phyloP scores from a whole-genome alignment of 1,284 basidiomycete species.

The Puccinia coronata region DNA sequence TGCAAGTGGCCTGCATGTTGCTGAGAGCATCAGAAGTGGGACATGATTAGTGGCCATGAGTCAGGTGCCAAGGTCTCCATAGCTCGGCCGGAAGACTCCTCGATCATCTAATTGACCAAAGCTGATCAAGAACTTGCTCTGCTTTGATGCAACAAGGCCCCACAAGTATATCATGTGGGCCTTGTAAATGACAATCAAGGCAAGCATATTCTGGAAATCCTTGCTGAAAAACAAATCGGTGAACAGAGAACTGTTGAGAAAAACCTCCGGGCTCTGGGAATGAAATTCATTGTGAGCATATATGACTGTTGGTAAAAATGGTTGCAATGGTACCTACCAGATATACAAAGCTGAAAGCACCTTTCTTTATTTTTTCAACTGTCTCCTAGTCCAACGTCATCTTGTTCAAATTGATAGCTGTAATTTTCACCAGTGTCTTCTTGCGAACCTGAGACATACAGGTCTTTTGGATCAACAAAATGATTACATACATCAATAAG shows the following conservation, averaged over 20 bases:
- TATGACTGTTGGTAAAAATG: too few species aligned
- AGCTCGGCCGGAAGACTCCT: background rate
- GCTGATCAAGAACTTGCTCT: background rate
- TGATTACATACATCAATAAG: too few species aligned
- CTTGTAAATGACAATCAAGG: background rate
- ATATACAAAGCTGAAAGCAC: too few species aligned
- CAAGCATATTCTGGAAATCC: background rate
- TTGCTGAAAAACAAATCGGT: background rate
- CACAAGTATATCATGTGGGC: conserved; percentile 12
- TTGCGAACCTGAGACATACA: too few species aligned
- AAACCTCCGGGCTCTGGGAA: conserved; percentile 11
- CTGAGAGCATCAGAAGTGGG: conserved; percentile 4
- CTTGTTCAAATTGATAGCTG: too few species aligned
- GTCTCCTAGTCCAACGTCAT: too few species aligned
- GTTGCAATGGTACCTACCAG: too few species aligned
- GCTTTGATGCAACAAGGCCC: background rate
- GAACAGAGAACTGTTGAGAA: background rate
- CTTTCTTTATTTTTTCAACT: too few species aligned
- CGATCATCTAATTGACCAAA: background rate
- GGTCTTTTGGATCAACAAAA: too few species aligned
- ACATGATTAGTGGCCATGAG: conserved; percentile 2
- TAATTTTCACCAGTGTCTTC: too few species aligned
- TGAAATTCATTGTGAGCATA: too few species aligned
- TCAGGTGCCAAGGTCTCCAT: background rate
- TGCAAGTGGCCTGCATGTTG: conserved; percentile 9